Base-by-base conservation (phyloP, 495 filamentous ascomycete genomes). In the Ascobolus immersus region DNA sequence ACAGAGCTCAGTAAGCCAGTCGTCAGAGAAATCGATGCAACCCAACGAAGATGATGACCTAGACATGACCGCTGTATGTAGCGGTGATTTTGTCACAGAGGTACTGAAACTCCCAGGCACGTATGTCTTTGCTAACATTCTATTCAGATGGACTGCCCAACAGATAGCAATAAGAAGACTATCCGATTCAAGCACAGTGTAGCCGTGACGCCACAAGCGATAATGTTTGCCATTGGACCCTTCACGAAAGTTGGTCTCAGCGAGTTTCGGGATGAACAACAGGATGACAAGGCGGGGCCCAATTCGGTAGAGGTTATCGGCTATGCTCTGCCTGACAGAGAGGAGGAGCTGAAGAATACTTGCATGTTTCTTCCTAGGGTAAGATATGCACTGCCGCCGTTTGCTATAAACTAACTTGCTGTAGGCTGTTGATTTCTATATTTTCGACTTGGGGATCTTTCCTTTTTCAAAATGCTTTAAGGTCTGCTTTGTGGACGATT, bases 231-330 rank as follows among this genome's bases (percentile, higher is more conserved):
- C 8, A 64, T 93, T 18, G 86, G 89, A 0, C 86, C 89, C 10
- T 99, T 99, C 48, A 80, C 93, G 48, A 71, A 80, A 44, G 66
- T 92, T 31, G 79, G 93, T 45, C 56, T 99, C 6, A 72, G 77
- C 5, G 76, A 86, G 42, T 90, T 77, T 45, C 71, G 89, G 12
- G 78, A 80, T 33, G 76, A 74, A 37, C 77, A 84, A 34, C 77
- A 86, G 33, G 89, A 93, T 42, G 81, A 84, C 44, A 74, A 77
- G 41, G 67, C 94, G 32, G 77, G 77, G 5, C 62, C 67, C 26
- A 78, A 78, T 43, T 78, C 78, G 3, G 65, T 86, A 35, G 77
- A 76, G 32, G 60, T 94, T 3, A 65, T 90, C 44, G 86, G 71
- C 0, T 94, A 80, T 52, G 93, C 81, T 50, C 65, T 99, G 4